Base-by-base conservation (phyloP, 2,329 filamentous ascomycete species). In the Simplicillium aogashimaense region DNA sequence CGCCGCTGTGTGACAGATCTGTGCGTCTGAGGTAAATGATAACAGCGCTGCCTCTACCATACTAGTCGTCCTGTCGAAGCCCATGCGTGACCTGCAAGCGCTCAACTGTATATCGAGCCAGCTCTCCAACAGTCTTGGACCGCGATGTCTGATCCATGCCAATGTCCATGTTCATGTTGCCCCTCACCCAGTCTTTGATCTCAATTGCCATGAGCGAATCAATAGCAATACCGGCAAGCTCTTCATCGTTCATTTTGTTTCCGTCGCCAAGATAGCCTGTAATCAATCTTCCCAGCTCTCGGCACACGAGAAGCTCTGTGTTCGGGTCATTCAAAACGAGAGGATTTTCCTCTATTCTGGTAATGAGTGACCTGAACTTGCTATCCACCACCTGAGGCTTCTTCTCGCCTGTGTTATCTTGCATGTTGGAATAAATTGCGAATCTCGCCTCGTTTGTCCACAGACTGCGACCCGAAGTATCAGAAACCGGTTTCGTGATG, bases 171-270 rank as follows among this genome's bases (percentile, higher is more conserved):
- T 37, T 37, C 36, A 37, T 37, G 17, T 37, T 37, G 3, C 36
- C 36, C 28, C 36, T n/a, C n/a, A 37, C 18, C 36, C 36, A 37
- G 16, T 37, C 36, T 12, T 37, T 37, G 18, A 37, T 37, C 28
- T 37, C 36, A 29, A 37, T 37, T 9, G 36, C 36, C 36, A 37
- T 37, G 13, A 37, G 36, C 18, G 36, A 37, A 16, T 37, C 36
- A 12, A 37, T 37, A 14, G 36, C 36, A 37, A 37, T 37, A 16
- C 30, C 30, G 10, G 20, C 36, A 37, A 37, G 16, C 12, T 37
- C 36, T 30, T 29, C 36, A 30, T 37, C 36, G 12, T n/a, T 25
- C 11, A 37, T 37, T 29, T 29, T 30, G 11, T 29, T 12, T 16
- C 34, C 34, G 34, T 18, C 16, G 14, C 34, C 16, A 7, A 37